Conservation (phyloP, 176 grass and related monocot species). For the Avena insularis region DNA sequence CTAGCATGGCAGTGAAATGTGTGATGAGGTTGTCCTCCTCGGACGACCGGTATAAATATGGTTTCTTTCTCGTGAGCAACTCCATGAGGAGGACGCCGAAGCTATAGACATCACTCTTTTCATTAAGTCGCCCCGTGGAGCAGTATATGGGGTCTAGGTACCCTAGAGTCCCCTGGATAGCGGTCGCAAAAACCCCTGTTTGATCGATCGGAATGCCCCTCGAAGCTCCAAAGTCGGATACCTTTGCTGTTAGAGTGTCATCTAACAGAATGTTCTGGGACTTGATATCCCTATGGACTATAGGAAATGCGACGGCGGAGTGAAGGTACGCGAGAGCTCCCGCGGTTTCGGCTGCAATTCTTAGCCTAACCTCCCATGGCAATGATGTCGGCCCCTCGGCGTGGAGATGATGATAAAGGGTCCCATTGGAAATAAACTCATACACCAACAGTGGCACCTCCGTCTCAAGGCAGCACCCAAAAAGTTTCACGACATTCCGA, state of each 20-base stretch:
- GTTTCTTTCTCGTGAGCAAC: neutral
- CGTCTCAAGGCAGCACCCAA: neutral
- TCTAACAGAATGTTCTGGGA: neutral
- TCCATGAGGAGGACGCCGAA: neutral
- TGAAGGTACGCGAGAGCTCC: neutral
- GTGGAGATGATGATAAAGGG: neutral
- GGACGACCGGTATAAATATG: neutral
- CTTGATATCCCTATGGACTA: constrained; percentile 1
- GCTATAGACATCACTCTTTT: neutral
- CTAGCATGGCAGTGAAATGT: neutral
- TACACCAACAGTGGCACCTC: neutral
- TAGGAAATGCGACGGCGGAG: neutral
- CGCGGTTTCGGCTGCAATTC: neutral
- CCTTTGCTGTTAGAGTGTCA: neutral
- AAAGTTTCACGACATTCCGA: neutral
- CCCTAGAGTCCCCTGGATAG: neutral
- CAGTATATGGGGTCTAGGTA: neutral
- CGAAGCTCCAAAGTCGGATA: neutral
- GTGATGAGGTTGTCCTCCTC: neutral
- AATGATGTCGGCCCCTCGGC: neutral
- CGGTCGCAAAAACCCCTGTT: neutral
- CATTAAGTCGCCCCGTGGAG: neutral
- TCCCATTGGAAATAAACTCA: neutral
- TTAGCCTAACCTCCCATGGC: neutral
- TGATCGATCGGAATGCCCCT: neutral